These are phyloP conservation scores for Thalassiosira exigua DNA, from an alignment of 352 stramenopile species.

Conservation along the genomic window DNA sequence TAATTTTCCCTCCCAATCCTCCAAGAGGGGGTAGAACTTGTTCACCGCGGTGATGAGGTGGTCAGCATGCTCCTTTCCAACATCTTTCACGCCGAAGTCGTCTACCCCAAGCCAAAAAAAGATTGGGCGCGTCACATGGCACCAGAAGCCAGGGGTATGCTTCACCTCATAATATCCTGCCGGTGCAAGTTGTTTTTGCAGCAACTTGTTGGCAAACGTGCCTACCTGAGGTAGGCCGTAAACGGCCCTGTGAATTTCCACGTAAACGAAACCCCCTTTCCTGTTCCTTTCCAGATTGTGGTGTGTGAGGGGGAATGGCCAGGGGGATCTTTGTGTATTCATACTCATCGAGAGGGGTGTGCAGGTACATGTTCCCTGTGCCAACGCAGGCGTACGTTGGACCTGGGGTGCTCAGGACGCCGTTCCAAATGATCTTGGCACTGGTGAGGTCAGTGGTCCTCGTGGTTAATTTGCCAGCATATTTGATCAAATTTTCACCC, in stretches of 20 bases:
- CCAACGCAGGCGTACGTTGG: slow-evolving; percentile 31
- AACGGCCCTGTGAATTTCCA: slow-evolving; percentile 42
- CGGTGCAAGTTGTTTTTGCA: slow-evolving; percentile 6
- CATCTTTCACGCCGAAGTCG: slow-evolving; percentile 60
- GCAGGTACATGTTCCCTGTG: slow-evolving; percentile 44
- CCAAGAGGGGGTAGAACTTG: slow-evolving; percentile 33
- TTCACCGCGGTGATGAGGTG: slow-evolving; percentile 40
- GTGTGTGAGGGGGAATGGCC: slow-evolving; percentile 27
- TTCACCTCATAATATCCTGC: slow-evolving; percentile 7
- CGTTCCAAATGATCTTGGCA: slow-evolving; percentile 47
- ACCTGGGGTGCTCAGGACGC: slow-evolving; percentile 28
- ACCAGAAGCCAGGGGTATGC: slow-evolving; percentile 52
- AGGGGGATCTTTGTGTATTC: slow-evolving; percentile 52
- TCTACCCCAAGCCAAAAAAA: slow-evolving; percentile 56
- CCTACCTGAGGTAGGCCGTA: slow-evolving; percentile 44
- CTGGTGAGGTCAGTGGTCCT: slow-evolving; percentile 30
- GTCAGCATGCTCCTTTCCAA: slow-evolving; percentile 29
- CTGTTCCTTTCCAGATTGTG: slow-evolving; percentile 26
- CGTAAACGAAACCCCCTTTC: slow-evolving; percentile 28
- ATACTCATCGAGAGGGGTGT: slow-evolving; percentile 10
- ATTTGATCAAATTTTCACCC: slow-evolving; percentile 33
- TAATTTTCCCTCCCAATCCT: slow-evolving; percentile 24
- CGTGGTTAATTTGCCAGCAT: slow-evolving; percentile 10
- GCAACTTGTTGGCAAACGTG: slow-evolving; percentile 21
- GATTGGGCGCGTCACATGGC: slow-evolving; percentile 22